Evolutionary conservation across 257 asterid species (phyloP).

Genomic region (Rauvolfia tetraphylla): DNA sequence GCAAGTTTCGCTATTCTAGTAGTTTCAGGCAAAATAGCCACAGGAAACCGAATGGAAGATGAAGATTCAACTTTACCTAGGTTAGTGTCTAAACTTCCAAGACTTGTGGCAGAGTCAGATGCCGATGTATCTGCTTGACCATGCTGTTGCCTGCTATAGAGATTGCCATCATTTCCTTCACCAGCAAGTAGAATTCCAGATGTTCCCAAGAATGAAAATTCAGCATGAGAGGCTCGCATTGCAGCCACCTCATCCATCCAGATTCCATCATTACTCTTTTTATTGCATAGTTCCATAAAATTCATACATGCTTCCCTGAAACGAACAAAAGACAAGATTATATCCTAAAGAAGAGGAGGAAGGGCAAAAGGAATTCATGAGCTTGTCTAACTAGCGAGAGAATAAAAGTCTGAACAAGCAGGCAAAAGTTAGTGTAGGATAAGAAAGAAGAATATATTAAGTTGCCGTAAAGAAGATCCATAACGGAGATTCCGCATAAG

Average conservation of each 20-base stretch:
- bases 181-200: conserved; percentile 45
- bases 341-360: background rate
- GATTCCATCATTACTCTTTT: conserved; percentile 58
- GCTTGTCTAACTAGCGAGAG: background rate
- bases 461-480: too few relatives aligned
- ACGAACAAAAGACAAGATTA: conserved; percentile 9
- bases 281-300: conserved; percentile 64
- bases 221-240: conserved; percentile 52
- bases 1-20: background rate
- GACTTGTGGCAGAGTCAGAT: conserved; percentile 37
- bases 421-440: background rate
- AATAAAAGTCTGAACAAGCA: background rate
- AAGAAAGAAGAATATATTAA: background rate
- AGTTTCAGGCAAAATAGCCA: background rate
- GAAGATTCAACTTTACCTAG: conserved; percentile 37
- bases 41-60: background rate
- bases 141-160: conserved; percentile 15
- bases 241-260: conserved; percentile 92
- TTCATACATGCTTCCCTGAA: conserved; percentile 66
- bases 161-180: conserved; percentile 37
- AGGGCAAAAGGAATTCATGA: background rate
- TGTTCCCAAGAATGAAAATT: conserved; percentile 48
- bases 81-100: conserved; percentile 43
- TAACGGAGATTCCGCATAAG: background rate
- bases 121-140: conserved; percentile 38